Evolutionary conservation across 129 eudicot species (phyloP).

Genomic region (Helianthus annuus): HanXRQr2.0-SUNRISE NC_035445.2:50956521-50957020

Average conservation of each 20-base stretch:
- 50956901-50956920: no score
- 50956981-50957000: not conserved
- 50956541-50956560: not conserved
- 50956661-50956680: no score
- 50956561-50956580: constrained; percentile 6
- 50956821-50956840: not conserved
- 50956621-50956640: constrained; percentile 3
- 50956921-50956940: no score
- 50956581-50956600: constrained; percentile 16
- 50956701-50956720: constrained; percentile 43
- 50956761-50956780: constrained; percentile 26
- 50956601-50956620: constrained; percentile 1
- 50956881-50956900: not conserved
- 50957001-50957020: not conserved
- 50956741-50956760: constrained; percentile 37
- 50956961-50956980: not conserved
- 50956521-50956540: not conserved
- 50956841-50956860: constrained; percentile 1
- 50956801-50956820: constrained; percentile 33
- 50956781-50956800: constrained; percentile 37
- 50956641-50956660: constrained; percentile 10
- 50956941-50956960: no score
- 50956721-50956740: constrained; percentile 32
- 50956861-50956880: not conserved
- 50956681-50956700: no score